Base-by-base conservation (phyloP, 75 land plant species). In the Isoetes taiwanensis region DNA sequence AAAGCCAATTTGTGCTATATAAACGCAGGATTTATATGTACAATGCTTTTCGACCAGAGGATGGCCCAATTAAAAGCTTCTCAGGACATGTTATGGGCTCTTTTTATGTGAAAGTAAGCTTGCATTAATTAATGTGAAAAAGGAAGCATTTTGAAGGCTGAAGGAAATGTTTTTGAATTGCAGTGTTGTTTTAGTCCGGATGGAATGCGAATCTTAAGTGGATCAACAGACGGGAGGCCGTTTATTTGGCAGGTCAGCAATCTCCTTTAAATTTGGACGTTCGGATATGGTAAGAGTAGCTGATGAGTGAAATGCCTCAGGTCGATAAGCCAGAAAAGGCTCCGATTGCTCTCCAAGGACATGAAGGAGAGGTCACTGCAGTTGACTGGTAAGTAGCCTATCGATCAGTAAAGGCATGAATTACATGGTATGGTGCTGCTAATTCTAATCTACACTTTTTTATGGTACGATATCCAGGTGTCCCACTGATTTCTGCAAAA, bases 111-210 rank as follows among this genome's bases (percentile, higher is more conserved):
- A 90, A 90, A 91, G 97, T 82, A 66, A 37, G 23, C 25, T 16
- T 1, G 27, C n/a, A n/a, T n/a, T n/a, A n/a, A n/a, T n/a, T n/a
- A n/a, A n/a, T n/a, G n/a, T n/a, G n/a, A n/a, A n/a, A n/a, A n/a
- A n/a, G n/a, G n/a, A n/a, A n/a, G n/a, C n/a, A n/a, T n/a, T n/a
- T n/a, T n/a, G n/a, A n/a, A n/a, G n/a, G n/a, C n/a, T n/a, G n/a
- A n/a, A n/a, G n/a, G n/a, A n/a, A n/a, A n/a, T n/a, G n/a, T n/a
- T n/a, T n/a, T n/a, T n/a, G n/a, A n/a, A n/a, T n/a, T 54, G 55
- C 83, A 89, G 96, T 76, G 86, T 27, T 64, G 75, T 32, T 79
- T 89, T 25, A 82, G 96, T 66, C 87, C 87, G 30, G 93, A 83
- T 77, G 97, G 82, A 30, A 38, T 71, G 46, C 82, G 83, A 5